Evolutionary conservation across 225 moss, liverwort and hornwort genomes (phyloP), one percentile per base, ranked within the genome.

Genomic region (Climacium dendroides): DNA sequence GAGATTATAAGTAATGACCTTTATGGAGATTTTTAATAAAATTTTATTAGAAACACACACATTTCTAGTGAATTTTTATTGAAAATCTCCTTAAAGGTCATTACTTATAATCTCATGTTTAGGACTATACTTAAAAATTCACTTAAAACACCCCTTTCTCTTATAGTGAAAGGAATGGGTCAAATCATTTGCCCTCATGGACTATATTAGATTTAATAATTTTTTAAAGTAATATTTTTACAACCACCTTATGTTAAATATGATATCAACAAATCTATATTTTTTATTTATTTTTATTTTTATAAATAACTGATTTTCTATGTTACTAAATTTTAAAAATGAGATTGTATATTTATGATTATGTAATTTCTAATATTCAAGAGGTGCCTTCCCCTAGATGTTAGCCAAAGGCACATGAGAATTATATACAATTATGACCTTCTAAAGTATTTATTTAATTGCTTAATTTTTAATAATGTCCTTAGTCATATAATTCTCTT

Each of bases 231-330:
- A 43, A 8, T 3, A 0, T 5, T 28, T 26, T 29, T 29, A 4
- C 17, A 72, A 28, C 10, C 29, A 72, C 2, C 28, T 45, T 45
- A 22, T 17, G 1, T 45, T 45, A 45, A 29, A 45, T 72, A 10
- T 45, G 3, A 43, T 45, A 72, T 17, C 10, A 43, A 43, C 5
- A 43, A 3, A 28, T 10, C 15, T 43, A 72, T 29, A 45, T 29
- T 45, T 28, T 45, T 17, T 10, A 25, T 0, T 5, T 1, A 14
- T 43, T 26, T 0, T 5, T 1, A 14, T 43, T 26, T 0, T 71
- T 41, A 26, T 16, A 43, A 13, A 2, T 25, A 5, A 16, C 3
- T 0, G 3, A 0, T 47, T 73, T 73, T 30, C 11, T 73, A 28
- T 18, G 30, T 4, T 29, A 47, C 4, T 19, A 19, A 74, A 47